phyloP scores from a whole-genome alignment of 495 filamentous ascomycete species.

The Patellaria atrata region DNA sequence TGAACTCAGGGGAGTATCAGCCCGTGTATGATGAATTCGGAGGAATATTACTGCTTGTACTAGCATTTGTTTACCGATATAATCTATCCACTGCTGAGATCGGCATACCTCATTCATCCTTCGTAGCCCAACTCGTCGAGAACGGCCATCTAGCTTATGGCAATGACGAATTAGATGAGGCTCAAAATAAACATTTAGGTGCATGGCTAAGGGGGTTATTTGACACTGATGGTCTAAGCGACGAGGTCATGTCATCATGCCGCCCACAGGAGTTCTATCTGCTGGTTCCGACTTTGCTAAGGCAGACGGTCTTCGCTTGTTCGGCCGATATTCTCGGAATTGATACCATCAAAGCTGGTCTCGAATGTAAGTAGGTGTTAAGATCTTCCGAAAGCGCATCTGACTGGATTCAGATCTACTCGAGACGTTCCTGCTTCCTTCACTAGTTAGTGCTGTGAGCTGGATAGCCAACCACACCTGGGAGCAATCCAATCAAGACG shows the following conservation, averaged over 20 bases:
- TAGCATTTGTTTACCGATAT: slow-evolving; percentile 77
- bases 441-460: slow-evolving; percentile 62
- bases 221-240: slow-evolving; percentile 55
- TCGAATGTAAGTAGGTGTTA: slow-evolving; percentile 54
- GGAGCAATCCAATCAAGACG: slow-evolving; percentile 36
- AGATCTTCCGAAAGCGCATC: slow-evolving; percentile 1
- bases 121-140: slow-evolving; percentile 62
- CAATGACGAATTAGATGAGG: slow-evolving; percentile 50
- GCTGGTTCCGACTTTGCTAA: slow-evolving; percentile 78
- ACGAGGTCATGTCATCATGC: slow-evolving; percentile 84
- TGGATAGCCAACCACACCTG: slow-evolving; percentile 78
- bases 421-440: slow-evolving; percentile 79
- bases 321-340: slow-evolving; percentile 54
- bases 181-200: slow-evolving; percentile 61
- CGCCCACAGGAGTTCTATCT: slow-evolving; percentile 88
- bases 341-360: slow-evolving; percentile 69
- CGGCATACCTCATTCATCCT: slow-evolving; percentile 50
- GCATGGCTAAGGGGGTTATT: slow-evolving; percentile 84
- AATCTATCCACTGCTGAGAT: slow-evolving; percentile 54
- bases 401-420: slow-evolving; percentile 47
- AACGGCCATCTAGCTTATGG: slow-evolving; percentile 46
- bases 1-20: slow-evolving; percentile 58
- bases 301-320: slow-evolving; percentile 67
- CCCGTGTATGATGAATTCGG: slow-evolving; percentile 96
- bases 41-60: slow-evolving; percentile 65